Base-by-base conservation (phyloP, 257 asterid genomes). In the Solanum pimpinellifolium region DNA sequence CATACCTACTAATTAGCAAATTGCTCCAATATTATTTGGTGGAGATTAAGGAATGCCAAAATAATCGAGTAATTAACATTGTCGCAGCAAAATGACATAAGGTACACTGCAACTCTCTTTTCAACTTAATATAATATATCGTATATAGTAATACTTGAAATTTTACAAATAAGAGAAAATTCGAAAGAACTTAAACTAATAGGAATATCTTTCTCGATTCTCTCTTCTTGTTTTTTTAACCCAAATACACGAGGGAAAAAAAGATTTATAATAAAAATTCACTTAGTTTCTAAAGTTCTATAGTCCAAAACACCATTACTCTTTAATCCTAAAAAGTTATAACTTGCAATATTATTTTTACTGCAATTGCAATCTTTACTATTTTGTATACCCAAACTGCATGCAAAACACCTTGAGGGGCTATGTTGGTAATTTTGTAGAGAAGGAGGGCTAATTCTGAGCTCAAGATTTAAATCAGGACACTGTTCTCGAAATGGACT, bases 381-480 rank as follows among this genome's bases (percentile, higher is more conserved):
- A 86, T 93, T 95, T 65, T 91, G 90, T 37, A 92, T 91, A 9
- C 98, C 98, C 86, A 92, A 91, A 74, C 93, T 93, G 91, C 98
- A 94, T 7, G 91, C 87, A 89, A 94, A 94, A 91, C 98, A 94
- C 91, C 35, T 25, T 82, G 78, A 25, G 74, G 74, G 59, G 77
- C 25, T 78, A 35, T 47, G 42, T 78, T 86, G 90, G 41, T 60
- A 52, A 29, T 87, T 91, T 60, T 85, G 89, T 6, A 90, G 90
- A 21, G 62, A 84, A 14, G 99, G 99, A 9, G 98, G 98, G 88
- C 99, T 96, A 4, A 95, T 96, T 88, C 93, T 90, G 47, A 96
- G 97, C 47, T 96, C 99, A 8, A 96, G 99, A 60, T 96, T 96
- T 91, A 96, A 92, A 60, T 96, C 98, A 1, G 97, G 99, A 86